Base-by-base conservation (phyloP, 2,329 filamentous ascomycete genomes). In the Periconia digitata region DNA sequence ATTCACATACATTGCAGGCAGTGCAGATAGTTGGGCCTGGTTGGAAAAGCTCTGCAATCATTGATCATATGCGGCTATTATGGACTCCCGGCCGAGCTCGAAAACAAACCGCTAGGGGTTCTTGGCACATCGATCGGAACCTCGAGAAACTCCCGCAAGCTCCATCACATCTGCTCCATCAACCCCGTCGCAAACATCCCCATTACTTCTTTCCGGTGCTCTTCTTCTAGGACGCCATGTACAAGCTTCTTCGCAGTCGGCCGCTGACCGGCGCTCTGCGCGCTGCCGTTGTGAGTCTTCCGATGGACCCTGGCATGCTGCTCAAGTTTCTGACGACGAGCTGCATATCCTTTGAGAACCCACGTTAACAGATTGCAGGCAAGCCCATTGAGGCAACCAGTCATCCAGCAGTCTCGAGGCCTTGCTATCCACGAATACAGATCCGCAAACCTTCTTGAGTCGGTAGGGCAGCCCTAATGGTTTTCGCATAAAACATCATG, bases 361-460 rank as follows among this genome's bases (percentile, higher is more conserved):
- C 39, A 27, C 53, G 55, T 63, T 72, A 47, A 72, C 54, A 43
- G 40, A 47, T 21, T 46, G 44, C 79, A 89, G 77, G 82, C 85
- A 66, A 74, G 76, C 44, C 76, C 80, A 50, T 63, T 80, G 58
- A 77, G 75, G 66, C 76, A 72, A 64, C 74, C 78, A 82, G 66
- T 82, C 77, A 63, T 83, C 69, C 87, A 94, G 76, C 92, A 96
- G 78, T 84, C 82, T 76, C 85, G 94, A 79, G 86, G 88, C 70
- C 84, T 99, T 72, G 94, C 90, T 72, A 96, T 99, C 70, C 94
- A 99, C 82, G 94, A 99, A 80, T 97, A 96, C 79, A 87, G 92
- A 70, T 96, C 94, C 66, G 90, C 91, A 66, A 89, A 92, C 74
- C 86, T 99, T 63, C 83, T 99, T 69, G 89, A 85, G 69, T 77